Conservation (phyloP, 257 asterid genomes). For the Fraxinus americana region DNA sequence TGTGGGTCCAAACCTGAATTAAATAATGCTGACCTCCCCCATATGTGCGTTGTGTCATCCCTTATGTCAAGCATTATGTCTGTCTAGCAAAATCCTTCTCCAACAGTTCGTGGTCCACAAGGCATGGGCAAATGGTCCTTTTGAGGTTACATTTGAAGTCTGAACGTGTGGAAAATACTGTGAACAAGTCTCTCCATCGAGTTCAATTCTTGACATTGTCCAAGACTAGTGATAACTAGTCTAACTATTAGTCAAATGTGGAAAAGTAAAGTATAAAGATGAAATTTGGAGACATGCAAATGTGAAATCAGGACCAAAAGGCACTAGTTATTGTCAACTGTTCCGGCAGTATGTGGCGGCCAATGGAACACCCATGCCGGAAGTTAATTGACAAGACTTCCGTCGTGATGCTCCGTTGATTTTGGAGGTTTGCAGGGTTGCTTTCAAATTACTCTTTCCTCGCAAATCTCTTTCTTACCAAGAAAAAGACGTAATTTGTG, state of each 20-base stretch:
- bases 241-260: not conserved
- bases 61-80: too few relatives aligned
- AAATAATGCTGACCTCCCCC: too few relatives aligned
- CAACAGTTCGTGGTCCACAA: not conserved
- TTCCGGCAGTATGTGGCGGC: not conserved
- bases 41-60: too few relatives aligned
- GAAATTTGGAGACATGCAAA: not conserved
- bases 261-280: not conserved
- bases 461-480: too few relatives aligned
- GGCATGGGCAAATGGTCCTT: not conserved
- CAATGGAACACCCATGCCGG: not conserved
- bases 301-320: constrained; percentile 5
- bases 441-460: not conserved
- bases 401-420: not conserved
- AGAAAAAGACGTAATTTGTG: too few relatives aligned
- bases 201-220: not conserved
- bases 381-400: not conserved
- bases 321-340: not conserved
- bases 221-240: not conserved
- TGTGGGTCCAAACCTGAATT: too few relatives aligned
- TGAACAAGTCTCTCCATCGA: not conserved
- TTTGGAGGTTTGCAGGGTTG: not conserved
- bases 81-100: too few relatives aligned
- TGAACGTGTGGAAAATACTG: not conserved
- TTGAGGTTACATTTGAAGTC: not conserved